Percentiles rank a stretch among this genome's conserved stretches.
phyloP scores from a whole-genome alignment of 129 eudicot genomes.

The Tagetes patula region DNA sequence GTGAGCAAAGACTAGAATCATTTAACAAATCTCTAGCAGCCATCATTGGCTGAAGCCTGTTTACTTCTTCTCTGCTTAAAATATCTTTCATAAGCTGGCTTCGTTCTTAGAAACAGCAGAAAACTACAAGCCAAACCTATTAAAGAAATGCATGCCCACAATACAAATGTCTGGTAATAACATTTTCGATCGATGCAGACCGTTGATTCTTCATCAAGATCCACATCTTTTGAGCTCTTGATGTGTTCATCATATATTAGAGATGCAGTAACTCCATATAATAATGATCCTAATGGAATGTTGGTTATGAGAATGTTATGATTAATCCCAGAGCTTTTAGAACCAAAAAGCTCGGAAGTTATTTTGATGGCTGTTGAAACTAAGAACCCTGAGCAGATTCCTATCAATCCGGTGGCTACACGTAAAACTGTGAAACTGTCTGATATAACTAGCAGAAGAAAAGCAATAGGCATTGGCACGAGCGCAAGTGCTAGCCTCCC shows the following conservation, averaged over 20 bases:
- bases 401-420: slow-evolving; percentile 54
- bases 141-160: slow-evolving; percentile 58
- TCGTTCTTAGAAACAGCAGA: slow-evolving; percentile 57
- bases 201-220: slow-evolving; percentile 30
- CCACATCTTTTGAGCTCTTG: slow-evolving; percentile 25
- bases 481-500: slow-evolving; percentile 59
- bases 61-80: slow-evolving; percentile 33
- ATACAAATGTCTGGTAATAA: slow-evolving; percentile 48
- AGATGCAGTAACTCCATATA: slow-evolving; percentile 62
- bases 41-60: slow-evolving; percentile 5
- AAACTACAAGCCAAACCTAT: slow-evolving; percentile 55
- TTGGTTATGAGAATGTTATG: slow-evolving; percentile 77
- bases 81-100: slow-evolving; percentile 40
- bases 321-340: slow-evolving; percentile 63
- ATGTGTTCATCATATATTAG: slow-evolving; percentile 48
- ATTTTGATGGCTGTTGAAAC: slow-evolving; percentile 68
- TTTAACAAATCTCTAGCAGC: slow-evolving; percentile 6
- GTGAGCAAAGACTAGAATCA: neutral
- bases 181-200: slow-evolving; percentile 70
- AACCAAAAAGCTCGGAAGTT: slow-evolving; percentile 77
- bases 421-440: slow-evolving; percentile 32
- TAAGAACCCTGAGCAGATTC: slow-evolving; percentile 64
- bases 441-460: slow-evolving; percentile 46
- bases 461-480: slow-evolving; percentile 56
- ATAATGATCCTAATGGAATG: slow-evolving; percentile 68